Percentiles rank a stretch among this genome's conserved stretches.
phyloP scores from a whole-genome alignment of 768 basidiomycete species.

The Arthromyces matolae region DNA sequence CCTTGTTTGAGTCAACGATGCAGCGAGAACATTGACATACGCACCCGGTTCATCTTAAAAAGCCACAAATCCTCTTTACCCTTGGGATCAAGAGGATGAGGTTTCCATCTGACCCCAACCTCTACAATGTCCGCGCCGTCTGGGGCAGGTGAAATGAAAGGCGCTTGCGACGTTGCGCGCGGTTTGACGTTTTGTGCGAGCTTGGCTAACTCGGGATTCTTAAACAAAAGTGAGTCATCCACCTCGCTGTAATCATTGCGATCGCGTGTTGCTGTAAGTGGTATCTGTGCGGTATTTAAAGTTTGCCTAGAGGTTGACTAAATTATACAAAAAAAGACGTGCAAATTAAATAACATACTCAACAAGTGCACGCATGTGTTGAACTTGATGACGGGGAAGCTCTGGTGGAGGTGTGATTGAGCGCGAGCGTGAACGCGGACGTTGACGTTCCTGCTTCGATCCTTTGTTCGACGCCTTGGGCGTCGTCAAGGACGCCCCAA shows the following conservation, averaged over 20 bases:
- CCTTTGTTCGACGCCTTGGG: conserved; percentile 30
- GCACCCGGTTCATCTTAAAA: conserved; percentile 59
- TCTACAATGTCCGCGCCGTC: conserved; percentile 36
- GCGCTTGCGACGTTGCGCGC: conserved; percentile 19
- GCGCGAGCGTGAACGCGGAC: conserved; percentile 56
- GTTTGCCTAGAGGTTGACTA: conserved; percentile 38
- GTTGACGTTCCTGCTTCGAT: conserved; percentile 39
- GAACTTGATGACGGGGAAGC: conserved; percentile 49
- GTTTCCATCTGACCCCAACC: conserved; percentile 59
- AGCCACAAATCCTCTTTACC: conserved; percentile 40
- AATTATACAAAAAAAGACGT: neutral
- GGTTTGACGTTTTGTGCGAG: conserved; percentile 40
- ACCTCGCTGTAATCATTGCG: conserved; percentile 38
- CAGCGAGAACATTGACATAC: conserved; percentile 11
- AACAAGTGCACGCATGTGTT: conserved; percentile 55
- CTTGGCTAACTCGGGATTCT: conserved; percentile 60
- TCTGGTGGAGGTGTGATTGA: conserved; percentile 78
- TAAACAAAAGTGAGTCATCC: conserved; percentile 43
- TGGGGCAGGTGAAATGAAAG: conserved; percentile 28
- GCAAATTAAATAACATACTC: conserved; percentile 43
- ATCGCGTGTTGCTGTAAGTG: conserved; percentile 32
- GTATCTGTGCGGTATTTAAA: conserved; percentile 36
- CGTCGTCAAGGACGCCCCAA: conserved; percentile 21
- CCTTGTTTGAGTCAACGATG: neutral
- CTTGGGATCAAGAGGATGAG: conserved; percentile 52